phyloP scores from a whole-genome alignment of 331 rosid species.

The Telfairia occidentalis region DNA sequence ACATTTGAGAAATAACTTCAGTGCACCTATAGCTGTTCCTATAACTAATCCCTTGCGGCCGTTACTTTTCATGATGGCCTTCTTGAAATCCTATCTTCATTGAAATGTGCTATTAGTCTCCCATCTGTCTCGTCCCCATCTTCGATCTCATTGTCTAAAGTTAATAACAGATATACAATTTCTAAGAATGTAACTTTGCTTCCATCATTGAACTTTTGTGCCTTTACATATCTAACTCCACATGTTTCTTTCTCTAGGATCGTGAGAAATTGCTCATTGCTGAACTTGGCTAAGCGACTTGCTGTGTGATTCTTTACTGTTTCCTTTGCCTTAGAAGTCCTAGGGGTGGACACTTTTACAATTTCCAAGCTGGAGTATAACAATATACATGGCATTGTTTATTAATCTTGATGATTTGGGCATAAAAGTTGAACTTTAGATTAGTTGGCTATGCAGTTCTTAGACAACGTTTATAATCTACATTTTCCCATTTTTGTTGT shows the following conservation, averaged over 20 bases:
- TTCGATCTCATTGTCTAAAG: not conserved
- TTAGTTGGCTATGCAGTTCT: not conserved
- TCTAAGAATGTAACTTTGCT: not conserved
- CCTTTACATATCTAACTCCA: constrained; percentile 30
- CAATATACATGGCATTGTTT: not conserved
- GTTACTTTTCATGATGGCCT: not conserved
- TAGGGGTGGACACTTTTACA: constrained; percentile 14
- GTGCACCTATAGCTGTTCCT: not conserved
- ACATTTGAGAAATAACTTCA: not conserved
- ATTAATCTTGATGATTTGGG: not conserved
- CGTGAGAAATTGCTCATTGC: constrained; percentile 54
- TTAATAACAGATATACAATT: not conserved
- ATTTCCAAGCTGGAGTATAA: not conserved
- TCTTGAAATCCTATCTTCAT: not conserved
- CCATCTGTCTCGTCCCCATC: not conserved
- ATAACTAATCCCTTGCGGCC: not conserved
- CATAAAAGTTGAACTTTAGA: not conserved
- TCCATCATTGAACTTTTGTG: constrained; percentile 8
- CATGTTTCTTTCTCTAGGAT: constrained; percentile 65
- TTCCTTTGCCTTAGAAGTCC: constrained; percentile 22
- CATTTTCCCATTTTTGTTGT: constrained; percentile 22
- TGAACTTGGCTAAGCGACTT: constrained; percentile 45
- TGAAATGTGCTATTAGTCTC: not conserved
- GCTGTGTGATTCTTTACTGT: constrained; percentile 22
- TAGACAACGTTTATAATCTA: constrained; percentile 15